These are phyloP conservation scores for Populus pruinosa DNA, from an alignment of 345 rosid species.

Conservation along the genomic window DNA sequence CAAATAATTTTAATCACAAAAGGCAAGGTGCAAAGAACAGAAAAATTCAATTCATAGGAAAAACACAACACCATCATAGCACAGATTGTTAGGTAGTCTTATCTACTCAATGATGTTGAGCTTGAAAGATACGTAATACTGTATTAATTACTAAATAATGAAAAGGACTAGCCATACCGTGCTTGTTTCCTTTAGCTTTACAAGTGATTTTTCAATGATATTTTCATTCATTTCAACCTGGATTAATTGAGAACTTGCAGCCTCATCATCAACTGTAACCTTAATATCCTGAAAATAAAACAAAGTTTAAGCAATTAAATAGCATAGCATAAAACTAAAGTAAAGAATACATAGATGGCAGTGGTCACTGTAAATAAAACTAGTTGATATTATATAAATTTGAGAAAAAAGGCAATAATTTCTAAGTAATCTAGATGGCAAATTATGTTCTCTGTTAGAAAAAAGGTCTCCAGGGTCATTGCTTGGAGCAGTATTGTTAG, in stretches of 20 bases:
- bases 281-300: conserved; percentile 44
- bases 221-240: conserved; percentile 57
- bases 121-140: background rate
- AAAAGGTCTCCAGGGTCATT: background rate
- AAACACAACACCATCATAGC: background rate
- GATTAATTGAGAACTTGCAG: conserved; percentile 42
- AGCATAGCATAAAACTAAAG: background rate
- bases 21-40: background rate
- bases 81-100: background rate
- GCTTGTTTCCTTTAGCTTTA: conserved; percentile 73
- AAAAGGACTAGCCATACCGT: conserved; percentile 50
- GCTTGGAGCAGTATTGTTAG: too few relatives aligned
- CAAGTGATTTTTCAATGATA: conserved; percentile 70
- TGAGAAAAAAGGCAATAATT: background rate
- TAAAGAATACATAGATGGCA: background rate
- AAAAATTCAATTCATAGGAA: background rate
- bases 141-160: background rate
- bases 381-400: background rate
- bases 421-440: background rate
- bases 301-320: conserved; percentile 18
- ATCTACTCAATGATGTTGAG: background rate
- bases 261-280: conserved; percentile 33
- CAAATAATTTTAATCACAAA: background rate
- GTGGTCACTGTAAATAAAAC: background rate
- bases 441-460: background rate